These are phyloP conservation scores for Fagopyrum esculentum DNA, from an alignment of 148 eudicot species.

Conservation along the genomic window DNA sequence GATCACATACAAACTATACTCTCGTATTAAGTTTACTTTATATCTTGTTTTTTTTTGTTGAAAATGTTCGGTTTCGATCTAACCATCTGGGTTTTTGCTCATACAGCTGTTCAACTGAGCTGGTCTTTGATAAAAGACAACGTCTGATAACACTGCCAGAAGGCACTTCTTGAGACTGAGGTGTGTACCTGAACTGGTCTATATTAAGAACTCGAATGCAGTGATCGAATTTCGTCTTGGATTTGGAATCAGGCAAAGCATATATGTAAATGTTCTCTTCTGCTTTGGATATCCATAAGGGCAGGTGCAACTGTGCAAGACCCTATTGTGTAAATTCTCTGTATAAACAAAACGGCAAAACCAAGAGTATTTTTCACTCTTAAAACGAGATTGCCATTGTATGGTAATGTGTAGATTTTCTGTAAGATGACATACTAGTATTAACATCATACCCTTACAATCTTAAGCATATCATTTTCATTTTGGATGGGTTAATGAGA, in stretches of 20 bases:
- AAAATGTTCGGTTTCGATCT: neutral
- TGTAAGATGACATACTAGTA: neutral
- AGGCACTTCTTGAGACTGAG: slow-evolving; percentile 30
- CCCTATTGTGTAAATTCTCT: slow-evolving; percentile 9
- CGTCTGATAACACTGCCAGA: slow-evolving; percentile 88
- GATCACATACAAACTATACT: slow-evolving; percentile 9
- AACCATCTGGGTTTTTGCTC: slow-evolving; percentile 1
- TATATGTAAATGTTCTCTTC: slow-evolving; percentile 8
- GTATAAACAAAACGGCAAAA: slow-evolving; percentile 8
- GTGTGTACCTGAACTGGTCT: neutral
- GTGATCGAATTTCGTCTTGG: neutral
- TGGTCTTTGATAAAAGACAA: slow-evolving; percentile 59
- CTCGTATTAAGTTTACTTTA: too few relatives aligned
- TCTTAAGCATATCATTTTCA: too few relatives aligned
- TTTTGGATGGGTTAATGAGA: too few relatives aligned
- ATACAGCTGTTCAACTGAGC: slow-evolving; percentile 58
- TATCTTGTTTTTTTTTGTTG: too few relatives aligned
- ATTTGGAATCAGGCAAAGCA: neutral
- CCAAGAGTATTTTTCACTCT: neutral
- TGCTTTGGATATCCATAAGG: slow-evolving; percentile 2
- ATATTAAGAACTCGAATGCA: slow-evolving; percentile 1
- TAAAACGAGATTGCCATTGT: neutral
- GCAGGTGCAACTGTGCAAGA: neutral
- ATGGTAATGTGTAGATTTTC: neutral
- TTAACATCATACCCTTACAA: neutral